Percentiles rank a stretch among this genome's conserved stretches.
phyloP scores from a whole-genome alignment of 768 basidiomycete species.

The Lentinula detonsa region DNA sequence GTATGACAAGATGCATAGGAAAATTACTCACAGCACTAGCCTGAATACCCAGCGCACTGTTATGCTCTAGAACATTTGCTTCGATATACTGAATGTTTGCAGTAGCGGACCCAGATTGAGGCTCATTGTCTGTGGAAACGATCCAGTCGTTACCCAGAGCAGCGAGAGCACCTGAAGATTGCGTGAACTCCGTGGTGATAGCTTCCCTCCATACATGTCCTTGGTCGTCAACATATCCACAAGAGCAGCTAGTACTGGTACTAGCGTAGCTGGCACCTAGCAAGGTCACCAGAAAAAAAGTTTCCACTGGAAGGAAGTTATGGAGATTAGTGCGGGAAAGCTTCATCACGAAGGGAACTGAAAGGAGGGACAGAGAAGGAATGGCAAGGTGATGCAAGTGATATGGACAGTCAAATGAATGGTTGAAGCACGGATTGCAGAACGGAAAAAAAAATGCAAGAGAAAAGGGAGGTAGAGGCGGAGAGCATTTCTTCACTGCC shows the following conservation, averaged over 20 bases:
- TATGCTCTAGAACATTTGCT: conserved; percentile 7
- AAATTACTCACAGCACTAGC: conserved; percentile 9
- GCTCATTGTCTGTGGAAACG: conserved; percentile 8
- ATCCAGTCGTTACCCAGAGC: conserved; percentile 11
- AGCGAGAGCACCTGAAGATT: conserved; percentile 9
- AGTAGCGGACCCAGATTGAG: conserved; percentile 5
- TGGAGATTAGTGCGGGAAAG: not conserved
- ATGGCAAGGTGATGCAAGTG: not conserved
- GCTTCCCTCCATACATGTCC: conserved; percentile 13
- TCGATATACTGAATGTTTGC: conserved; percentile 10
- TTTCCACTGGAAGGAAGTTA: not conserved
- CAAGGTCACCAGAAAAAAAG: not conserved
- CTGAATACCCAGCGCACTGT: conserved; percentile 10
- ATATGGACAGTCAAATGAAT: not conserved
- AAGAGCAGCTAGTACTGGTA: conserved; percentile 4
- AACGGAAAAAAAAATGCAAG: not conserved
- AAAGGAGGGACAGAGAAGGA: not conserved
- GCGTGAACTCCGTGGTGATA: conserved; percentile 10
- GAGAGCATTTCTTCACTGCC: too few species aligned
- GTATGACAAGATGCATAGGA: too few species aligned
- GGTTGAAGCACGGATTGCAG: not conserved
- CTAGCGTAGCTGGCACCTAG: not conserved
- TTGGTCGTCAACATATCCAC: conserved; percentile 11
- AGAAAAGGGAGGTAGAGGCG: too few species aligned
- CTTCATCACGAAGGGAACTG: not conserved